phyloP scores from a whole-genome alignment of 352 stramenopile genomes.

The Phytophthora pini region DNA sequence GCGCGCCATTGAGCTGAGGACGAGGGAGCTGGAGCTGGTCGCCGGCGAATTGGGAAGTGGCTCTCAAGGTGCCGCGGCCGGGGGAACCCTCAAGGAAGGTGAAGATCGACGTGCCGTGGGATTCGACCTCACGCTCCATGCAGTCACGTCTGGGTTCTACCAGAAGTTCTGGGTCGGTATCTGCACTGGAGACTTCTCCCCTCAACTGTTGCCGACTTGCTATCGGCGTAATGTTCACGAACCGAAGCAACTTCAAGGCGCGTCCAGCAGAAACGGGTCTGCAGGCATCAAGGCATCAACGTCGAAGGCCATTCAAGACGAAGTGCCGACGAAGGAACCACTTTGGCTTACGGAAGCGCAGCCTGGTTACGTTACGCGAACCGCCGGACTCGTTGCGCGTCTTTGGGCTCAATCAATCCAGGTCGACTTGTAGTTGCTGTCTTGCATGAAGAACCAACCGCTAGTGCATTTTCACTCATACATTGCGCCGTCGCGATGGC shows the following conservation, averaged over 20 bases:
- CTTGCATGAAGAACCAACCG: no score
- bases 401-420: constrained; percentile 7
- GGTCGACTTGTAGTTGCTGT: no score
- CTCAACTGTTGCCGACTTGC: constrained; percentile 3
- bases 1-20: constrained; percentile 17
- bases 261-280: constrained; percentile 7
- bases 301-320: no score
- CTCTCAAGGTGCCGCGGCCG: background rate
- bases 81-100: constrained; percentile 6
- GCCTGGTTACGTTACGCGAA: constrained; percentile 6
- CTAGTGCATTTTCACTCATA: no score
- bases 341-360: background rate
- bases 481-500: no score
- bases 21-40: constrained; percentile 1
- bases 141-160: constrained; percentile 14
- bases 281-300: background rate
- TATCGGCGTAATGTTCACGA: constrained; percentile 25
- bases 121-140: constrained; percentile 24
- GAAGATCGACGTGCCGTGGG: constrained; percentile 14
- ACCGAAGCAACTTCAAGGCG: constrained; percentile 21
- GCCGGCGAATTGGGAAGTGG: constrained; percentile 24
- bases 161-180: background rate
- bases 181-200: background rate
- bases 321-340: background rate
- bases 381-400: constrained; percentile 4